Evolutionary conservation across 306 rosid genomes (phyloP).

Genomic region (Casuarina glauca): DNA sequence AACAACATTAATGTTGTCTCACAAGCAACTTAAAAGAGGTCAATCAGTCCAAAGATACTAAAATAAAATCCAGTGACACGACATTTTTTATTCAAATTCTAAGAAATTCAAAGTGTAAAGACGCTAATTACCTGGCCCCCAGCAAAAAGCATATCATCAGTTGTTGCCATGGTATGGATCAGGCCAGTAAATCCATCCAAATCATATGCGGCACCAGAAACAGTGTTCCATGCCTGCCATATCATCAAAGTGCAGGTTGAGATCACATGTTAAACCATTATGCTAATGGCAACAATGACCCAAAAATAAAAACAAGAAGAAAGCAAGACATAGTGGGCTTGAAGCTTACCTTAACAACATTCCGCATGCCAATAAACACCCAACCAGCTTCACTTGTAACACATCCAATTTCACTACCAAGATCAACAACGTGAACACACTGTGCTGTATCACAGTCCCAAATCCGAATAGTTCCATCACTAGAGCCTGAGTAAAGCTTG

Average conservation of each 20-base stretch:
- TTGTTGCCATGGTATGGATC: conserved; percentile 39
- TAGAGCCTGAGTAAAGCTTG: conserved; percentile 48
- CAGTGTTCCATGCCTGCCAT: conserved; percentile 52
- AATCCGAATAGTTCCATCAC: conserved; percentile 38
- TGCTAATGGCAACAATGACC: too few relatives aligned
- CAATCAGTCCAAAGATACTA: background rate
- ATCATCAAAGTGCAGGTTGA: background rate
- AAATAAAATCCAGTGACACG: background rate
- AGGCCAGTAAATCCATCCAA: conserved; percentile 45
- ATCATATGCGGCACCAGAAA: conserved; percentile 20
- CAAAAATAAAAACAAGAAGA: background rate
- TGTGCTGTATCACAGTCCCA: conserved; percentile 55
- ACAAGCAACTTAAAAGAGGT: background rate
- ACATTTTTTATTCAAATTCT: background rate
- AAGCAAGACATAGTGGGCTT: conserved; percentile 9
- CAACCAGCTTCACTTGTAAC: conserved; percentile 45
- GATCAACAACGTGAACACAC: conserved; percentile 27
- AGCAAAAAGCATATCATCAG: conserved; percentile 38
- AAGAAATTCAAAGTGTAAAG: background rate
- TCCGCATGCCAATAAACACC: conserved; percentile 45
- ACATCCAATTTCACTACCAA: conserved; percentile 38
- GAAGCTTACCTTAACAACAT: conserved; percentile 41
- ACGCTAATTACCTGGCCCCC: conserved; percentile 37
- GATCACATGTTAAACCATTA: too few relatives aligned
- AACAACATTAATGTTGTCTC: background rate